Base-by-base conservation (phyloP, 768 basidiomycete genomes). In the Phaeolepiota aurea region DNA sequence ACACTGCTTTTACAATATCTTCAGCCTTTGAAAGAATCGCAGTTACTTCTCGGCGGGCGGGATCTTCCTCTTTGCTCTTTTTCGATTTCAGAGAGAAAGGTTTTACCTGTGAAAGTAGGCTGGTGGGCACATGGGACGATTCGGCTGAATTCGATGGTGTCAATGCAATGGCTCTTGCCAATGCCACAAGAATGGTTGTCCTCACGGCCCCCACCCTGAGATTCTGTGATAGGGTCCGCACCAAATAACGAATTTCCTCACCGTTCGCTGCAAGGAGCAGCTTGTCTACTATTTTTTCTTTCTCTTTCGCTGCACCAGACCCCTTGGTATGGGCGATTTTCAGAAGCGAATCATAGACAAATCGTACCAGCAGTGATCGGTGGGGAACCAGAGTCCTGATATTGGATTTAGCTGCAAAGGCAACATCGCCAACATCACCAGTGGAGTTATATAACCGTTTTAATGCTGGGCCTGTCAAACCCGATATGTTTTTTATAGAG, bases 391-490 rank as follows among this genome's bases (percentile, higher is more conserved):
- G 68, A 3, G 86, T 86, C 32, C 86, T 72, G 15, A 87, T 58
- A 43, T 75, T 85, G 3, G 78, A 77, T 54, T 84, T 90, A 7
- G 90, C 88, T 43, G 77, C 75, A 50, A 79, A 90, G 1, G 92
- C 92, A 5, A 92, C 87, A 54, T 92, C 88, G 0, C 92, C 92
- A 18, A 78, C 73, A 59, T 96, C 92, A 3, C 92, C 92, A 22
- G 68, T 76, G 32, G 72, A 63, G 46, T 79, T 82, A 56, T 87
- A 87, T 11, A 90, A 58, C 42, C 65, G 72, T 57, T 66, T 79
- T 34, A 83, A 69, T 10, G 80, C 71, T 5, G 67, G 57, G 14
- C 69, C 50, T 3, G 74, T 71, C 20, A 85, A 62, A 15, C 85
- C 84, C 12, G 84, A 87, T 21, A 84, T 72, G 44, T 79, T 71